phyloP scores from a whole-genome alignment of 148 eudicot genomes.

The Hydrangea macrophylla region DNA sequence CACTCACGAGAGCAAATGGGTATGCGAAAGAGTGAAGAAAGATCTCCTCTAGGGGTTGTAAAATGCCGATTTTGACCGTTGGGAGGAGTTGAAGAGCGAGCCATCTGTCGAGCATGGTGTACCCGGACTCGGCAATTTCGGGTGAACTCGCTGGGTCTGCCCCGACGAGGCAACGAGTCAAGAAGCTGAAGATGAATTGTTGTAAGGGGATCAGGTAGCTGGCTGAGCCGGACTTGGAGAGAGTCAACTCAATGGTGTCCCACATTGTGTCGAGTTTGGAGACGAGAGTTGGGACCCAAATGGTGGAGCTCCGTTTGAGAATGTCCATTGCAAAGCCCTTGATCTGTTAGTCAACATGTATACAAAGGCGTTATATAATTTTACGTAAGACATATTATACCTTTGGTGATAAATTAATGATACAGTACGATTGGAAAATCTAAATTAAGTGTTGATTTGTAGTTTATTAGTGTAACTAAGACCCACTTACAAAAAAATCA shows the following conservation, averaged over 20 bases:
- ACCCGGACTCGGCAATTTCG: constrained; percentile 49
- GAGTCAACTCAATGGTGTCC: constrained; percentile 46
- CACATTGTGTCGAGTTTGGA: constrained; percentile 76
- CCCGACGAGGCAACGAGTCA: constrained; percentile 44
- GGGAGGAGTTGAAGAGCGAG: constrained; percentile 76
- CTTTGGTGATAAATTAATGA: no score
- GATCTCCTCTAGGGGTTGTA: constrained; percentile 79
- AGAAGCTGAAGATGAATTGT: constrained; percentile 64
- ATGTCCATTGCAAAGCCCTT: constrained; percentile 65
- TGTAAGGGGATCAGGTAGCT: constrained; percentile 44
- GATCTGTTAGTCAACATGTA: constrained; percentile 34
- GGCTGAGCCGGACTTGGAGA: constrained; percentile 38
- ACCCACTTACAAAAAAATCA: no score
- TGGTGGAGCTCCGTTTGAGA: constrained; percentile 61
- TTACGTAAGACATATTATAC: no score
- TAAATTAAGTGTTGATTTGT: no score
- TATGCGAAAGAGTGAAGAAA: constrained; percentile 74
- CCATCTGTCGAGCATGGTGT: constrained; percentile 59
- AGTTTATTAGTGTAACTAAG: no score
- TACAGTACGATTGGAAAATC: no score
- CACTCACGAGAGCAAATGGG: constrained; percentile 65
- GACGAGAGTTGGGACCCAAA: constrained; percentile 58
- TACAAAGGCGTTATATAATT: no score
- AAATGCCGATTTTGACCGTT: constrained; percentile 30
- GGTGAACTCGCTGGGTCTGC: constrained; percentile 56